These are phyloP conservation scores for Ascochyta fabae DNA, from an alignment of 2,329 filamentous ascomycete genomes.

Conservation along the genomic window DNA sequence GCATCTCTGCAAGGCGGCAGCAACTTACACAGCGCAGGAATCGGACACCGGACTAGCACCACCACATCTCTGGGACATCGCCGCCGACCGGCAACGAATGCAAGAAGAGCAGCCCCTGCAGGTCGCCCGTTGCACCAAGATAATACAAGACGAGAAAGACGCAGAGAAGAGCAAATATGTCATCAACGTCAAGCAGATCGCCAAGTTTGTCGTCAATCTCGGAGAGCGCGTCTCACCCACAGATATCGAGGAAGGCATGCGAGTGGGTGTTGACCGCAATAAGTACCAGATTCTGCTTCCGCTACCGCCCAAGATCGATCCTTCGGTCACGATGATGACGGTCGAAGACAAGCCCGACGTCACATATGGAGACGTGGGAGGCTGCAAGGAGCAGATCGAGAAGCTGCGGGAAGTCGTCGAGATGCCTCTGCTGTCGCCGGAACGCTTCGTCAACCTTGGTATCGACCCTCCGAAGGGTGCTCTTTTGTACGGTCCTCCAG, in stretches of 20 bases:
- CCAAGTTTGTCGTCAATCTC: slow-evolving; percentile 98
- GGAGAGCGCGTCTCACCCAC: slow-evolving; percentile 96
- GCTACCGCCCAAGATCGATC: slow-evolving; percentile 96
- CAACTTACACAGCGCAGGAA: slow-evolving; percentile 65
- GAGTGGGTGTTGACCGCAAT: slow-evolving; percentile 95
- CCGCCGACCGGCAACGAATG: slow-evolving; percentile 98
- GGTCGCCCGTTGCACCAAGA: slow-evolving; percentile 98
- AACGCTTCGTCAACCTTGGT: slow-evolving; percentile 97
- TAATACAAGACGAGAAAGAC: slow-evolving; percentile 96
- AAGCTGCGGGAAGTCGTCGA: slow-evolving; percentile 98
- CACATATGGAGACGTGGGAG: slow-evolving; percentile 97
- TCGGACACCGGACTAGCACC: slow-evolving; percentile 98
- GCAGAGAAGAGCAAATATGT: slow-evolving; percentile 99
- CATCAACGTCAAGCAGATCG: slow-evolving; percentile 99
- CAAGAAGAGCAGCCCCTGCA: slow-evolving; percentile 96
- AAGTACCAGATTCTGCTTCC: slow-evolving; percentile 99
- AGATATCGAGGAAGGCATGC: slow-evolving; percentile 99
- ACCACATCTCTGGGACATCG: slow-evolving; percentile 98
- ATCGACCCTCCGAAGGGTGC: slow-evolving; percentile 99
- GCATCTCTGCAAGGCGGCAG: neutral
- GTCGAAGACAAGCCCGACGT: slow-evolving; percentile 99
- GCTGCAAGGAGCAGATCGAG: slow-evolving; percentile 99
- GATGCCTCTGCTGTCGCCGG: slow-evolving; percentile 94
- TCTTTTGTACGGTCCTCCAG: slow-evolving; percentile 92
- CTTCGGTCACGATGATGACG: slow-evolving; percentile 99